These are phyloP conservation scores for Dictyostelium brefeldianum DNA, from an alignment of 78 protist species.

Conservation along the genomic window DNA sequence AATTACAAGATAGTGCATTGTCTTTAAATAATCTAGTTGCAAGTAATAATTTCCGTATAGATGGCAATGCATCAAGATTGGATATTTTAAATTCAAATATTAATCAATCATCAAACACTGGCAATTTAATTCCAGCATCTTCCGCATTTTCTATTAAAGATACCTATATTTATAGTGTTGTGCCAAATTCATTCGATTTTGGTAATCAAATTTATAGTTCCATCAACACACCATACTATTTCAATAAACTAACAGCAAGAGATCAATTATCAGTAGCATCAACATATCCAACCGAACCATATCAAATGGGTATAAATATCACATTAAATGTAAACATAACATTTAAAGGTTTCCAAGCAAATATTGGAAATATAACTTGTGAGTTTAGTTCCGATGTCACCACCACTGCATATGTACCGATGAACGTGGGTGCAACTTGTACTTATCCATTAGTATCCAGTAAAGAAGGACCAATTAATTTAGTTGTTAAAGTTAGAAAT, in stretches of 20 bases:
- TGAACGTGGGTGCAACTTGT: background rate
- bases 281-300: background rate
- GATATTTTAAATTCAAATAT: constrained; percentile 4
- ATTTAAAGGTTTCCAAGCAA: too few relatives aligned
- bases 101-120: background rate
- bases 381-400: too few relatives aligned
- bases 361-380: too few relatives aligned
- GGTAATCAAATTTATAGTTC: background rate
- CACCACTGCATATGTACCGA: too few relatives aligned
- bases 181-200: background rate
- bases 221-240: background rate
- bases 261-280: background rate
- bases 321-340: too few relatives aligned
- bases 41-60: background rate
- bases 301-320: background rate
- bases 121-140: background rate
- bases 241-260: background rate
- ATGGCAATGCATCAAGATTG: background rate
- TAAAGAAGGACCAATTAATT: background rate
- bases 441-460: background rate
- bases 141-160: background rate
- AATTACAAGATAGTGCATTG: background rate
- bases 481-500: background rate
- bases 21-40: background rate
- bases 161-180: background rate